Evolutionary conservation across 1,139 yeast species (phyloP).

Genomic region (Debaryomycetaceae sp.): DNA sequence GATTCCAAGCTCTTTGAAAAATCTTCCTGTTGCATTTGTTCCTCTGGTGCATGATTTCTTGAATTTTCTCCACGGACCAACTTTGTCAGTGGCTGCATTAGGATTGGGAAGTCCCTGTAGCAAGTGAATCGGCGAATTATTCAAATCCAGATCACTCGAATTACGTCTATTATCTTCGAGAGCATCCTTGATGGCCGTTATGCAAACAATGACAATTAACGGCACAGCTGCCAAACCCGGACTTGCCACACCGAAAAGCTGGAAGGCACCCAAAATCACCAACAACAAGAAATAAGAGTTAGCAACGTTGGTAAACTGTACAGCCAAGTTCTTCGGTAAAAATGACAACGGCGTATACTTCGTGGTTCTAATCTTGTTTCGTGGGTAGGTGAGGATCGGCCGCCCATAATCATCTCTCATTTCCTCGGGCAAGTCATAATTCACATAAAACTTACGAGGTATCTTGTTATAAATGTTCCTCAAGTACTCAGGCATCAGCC

Average conservation of each 20-base stretch:
- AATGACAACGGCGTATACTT: slow-evolving; percentile 90
- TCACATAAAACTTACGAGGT: slow-evolving; percentile 39
- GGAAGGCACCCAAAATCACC: slow-evolving; percentile 81
- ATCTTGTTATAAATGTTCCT: slow-evolving; percentile 32
- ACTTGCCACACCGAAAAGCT: slow-evolving; percentile 85
- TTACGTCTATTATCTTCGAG: slow-evolving; percentile 90
- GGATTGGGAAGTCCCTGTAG: slow-evolving; percentile 67
- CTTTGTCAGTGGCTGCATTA: slow-evolving; percentile 69
- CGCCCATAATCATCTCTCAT: slow-evolving; percentile 41
- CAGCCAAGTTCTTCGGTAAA: slow-evolving; percentile 75
- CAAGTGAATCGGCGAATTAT: slow-evolving; percentile 81
- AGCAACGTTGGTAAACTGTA: slow-evolving; percentile 87
- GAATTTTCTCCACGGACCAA: slow-evolving; percentile 63
- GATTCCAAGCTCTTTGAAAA: slow-evolving; percentile 21
- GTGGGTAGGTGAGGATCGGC: slow-evolving; percentile 59
- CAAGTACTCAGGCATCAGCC: slow-evolving; percentile 32
- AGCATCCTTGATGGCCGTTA: slow-evolving; percentile 92
- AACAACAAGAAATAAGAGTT: slow-evolving; percentile 80
- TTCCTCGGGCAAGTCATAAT: slow-evolving; percentile 30
- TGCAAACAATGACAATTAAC: slow-evolving; percentile 80
- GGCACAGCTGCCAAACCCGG: slow-evolving; percentile 95
- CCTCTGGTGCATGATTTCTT: slow-evolving; percentile 44
- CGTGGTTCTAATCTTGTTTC: slow-evolving; percentile 94
- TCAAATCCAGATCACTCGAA: slow-evolving; percentile 74
- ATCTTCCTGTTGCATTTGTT: slow-evolving; percentile 14